phyloP scores from a whole-genome alignment of 2,329 filamentous ascomycete species.

The Xylaria sp. region DNA sequence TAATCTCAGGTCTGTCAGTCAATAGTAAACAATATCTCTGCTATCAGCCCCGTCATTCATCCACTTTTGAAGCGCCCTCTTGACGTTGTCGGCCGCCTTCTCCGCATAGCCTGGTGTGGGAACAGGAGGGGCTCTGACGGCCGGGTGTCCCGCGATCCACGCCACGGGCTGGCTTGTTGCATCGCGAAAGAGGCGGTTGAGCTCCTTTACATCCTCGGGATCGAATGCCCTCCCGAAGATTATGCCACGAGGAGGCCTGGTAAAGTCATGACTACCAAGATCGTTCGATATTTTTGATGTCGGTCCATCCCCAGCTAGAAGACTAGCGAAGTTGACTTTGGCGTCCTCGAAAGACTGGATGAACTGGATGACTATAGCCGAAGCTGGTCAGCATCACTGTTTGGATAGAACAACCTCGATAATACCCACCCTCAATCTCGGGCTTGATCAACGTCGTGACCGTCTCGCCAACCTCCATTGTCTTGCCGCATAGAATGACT shows the following conservation, averaged over 20 bases:
- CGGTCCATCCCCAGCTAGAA: neutral
- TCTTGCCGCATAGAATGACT: neutral
- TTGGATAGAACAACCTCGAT: neutral
- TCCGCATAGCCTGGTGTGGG: neutral
- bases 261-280: neutral
- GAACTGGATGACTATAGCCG: neutral
- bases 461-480: neutral
- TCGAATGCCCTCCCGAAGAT: neutral
- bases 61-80: constrained; percentile 1
- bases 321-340: neutral
- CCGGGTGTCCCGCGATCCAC: neutral
- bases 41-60: neutral
- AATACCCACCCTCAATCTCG: neutral
- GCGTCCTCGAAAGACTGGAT: neutral
- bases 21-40: neutral
- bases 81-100: constrained; percentile 4
- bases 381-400: neutral
- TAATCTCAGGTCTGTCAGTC: neutral
- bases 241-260: neutral
- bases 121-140: neutral
- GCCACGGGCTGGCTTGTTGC: neutral
- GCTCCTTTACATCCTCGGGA: neutral
- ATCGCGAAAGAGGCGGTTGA: neutral
- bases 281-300: neutral
- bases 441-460: neutral